phyloP scores from a whole-genome alignment of 495 filamentous ascomycete species.

The Penicillium chermesinum region DNA sequence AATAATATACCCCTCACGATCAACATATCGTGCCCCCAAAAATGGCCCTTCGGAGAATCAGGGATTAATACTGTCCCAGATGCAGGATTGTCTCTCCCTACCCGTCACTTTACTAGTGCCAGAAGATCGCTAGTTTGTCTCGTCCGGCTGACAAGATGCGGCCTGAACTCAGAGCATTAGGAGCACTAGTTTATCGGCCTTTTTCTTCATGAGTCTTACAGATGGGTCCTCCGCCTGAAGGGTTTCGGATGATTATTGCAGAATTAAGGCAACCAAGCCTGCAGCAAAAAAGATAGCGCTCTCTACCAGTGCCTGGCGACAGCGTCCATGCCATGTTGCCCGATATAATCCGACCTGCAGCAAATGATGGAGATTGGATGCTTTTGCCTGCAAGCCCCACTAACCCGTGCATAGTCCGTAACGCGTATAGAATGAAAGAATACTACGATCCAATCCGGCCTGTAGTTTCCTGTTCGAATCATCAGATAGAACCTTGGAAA shows the following conservation, averaged over 20 bases:
- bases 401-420: constrained; percentile 1
- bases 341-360: constrained; percentile 17
- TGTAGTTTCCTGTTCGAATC: background rate
- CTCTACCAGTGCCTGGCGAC: constrained; percentile 1
- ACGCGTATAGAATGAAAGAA: background rate
- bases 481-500: too few species aligned
- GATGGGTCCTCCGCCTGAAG: too few species aligned
- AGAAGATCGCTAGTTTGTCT: constrained; percentile 8
- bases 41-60: background rate
- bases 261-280: too few species aligned
- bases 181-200: background rate
- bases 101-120: constrained; percentile 12
- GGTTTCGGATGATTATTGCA: constrained; percentile 14
- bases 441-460: background rate
- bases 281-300: constrained; percentile 4
- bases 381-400: constrained; percentile 1
- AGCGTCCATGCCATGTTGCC: background rate
- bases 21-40: background rate
- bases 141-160: constrained; percentile 20
- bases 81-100: constrained; percentile 10
- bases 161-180: constrained; percentile 13
- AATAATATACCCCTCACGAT: background rate
- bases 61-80: background rate
- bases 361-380: constrained; percentile 1
- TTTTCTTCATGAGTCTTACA: constrained; percentile 9